Evolutionary conservation across 2,329 filamentous ascomycete species (phyloP), one percentile per base, ranked within the genome.

Genomic region (Colletotrichum costaricense): DNA sequence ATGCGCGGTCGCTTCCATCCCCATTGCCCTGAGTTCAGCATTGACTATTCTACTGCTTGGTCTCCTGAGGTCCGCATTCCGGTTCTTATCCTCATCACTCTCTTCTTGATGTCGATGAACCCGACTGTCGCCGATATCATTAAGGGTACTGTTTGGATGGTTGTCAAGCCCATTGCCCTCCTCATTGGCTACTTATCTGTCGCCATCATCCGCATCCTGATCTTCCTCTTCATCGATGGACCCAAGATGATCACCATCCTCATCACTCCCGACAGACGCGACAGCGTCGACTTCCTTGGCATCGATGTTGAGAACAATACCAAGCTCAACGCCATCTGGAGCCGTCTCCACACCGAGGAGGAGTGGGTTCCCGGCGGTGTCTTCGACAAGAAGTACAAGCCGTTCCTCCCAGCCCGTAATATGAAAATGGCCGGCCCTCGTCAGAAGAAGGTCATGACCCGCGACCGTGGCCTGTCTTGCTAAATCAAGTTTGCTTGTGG

Each of bases 381-480:
- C 52, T 67, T 63, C 2, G 72, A 74, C n/a, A 74, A 74, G 33
- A 71, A 72, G 67, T 72, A 74, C 26, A 71, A 71, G 52, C 72
- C 72, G 9, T 74, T 63, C 42, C 33, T 72, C 12, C 19, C 56
- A 5, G 38, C 63, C 11, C 24, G 49, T 24, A 67, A 72, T 3
- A 54, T 74, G 69, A 72, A 72, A 16, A 59, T 74, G 22, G 38
- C 56, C 9, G 70, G 70, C 3, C 35, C 57, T n/a, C 72, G 68
- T 35, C 72, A 74, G 63, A 65, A 67, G 38, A 63, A 67, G 38
- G 68, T 69, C 16, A 67, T 74, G 52, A 63, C 57, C 16, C 68
- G 69, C 52, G 54, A 72, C 19, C 72, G 72, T 26, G 56, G 52
- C 52, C 22, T 63, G 16, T 74, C 72, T 35, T 69, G 67, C 60